Base-by-base conservation (phyloP, 2,329 filamentous ascomycete species). In the Chrysoporthe austroafricana region DNA sequence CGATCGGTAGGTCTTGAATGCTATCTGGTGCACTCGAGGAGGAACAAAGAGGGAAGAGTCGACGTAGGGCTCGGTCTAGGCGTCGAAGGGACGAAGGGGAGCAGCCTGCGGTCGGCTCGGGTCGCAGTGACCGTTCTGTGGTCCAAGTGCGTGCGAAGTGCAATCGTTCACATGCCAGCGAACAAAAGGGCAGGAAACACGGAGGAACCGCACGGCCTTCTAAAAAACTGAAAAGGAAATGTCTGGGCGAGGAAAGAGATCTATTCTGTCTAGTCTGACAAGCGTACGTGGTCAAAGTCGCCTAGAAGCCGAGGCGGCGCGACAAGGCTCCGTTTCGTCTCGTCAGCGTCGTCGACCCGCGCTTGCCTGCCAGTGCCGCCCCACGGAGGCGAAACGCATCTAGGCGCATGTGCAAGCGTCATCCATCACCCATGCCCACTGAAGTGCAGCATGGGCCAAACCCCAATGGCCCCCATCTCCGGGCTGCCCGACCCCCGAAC, bases 311-410 rank as follows among this genome's bases (percentile, higher is more conserved):
- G 9, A 59, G 42, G 58, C 39, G 58, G 58, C 58, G 58, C 58
- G 39, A 46, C 39, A 43, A 46, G 21, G 58, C 11, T 4, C 18
- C 34, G 61, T 63, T 63, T 43, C 61, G 36, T 56, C 61, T 63
- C 9, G 61, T 63, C 48, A 63, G 61, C 61, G 34, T 63, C 48
- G 61, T 56, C 46, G 18, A 52, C 39, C 48, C 18, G 46, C 48
- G 48, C 44, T 61, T 39, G 36, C 36, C 36, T 39, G 6, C 26
- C 26, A 26, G 26, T 39, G 61, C 61, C 46, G 48, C 46, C 44
- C 36, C 16, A 4, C 26, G 61, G 50, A 63, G 61, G 48, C 48
- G 61, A 63, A 63, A 63, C 61, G 43, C 58, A 61, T 9, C 42
- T 61, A n/a, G 39, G 42, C 21, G 42, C 11, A 48, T 46, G 36